Evolutionary conservation across 805 yeast genomes (phyloP).

Genomic region (Maudiozyma bulderi): DNA sequence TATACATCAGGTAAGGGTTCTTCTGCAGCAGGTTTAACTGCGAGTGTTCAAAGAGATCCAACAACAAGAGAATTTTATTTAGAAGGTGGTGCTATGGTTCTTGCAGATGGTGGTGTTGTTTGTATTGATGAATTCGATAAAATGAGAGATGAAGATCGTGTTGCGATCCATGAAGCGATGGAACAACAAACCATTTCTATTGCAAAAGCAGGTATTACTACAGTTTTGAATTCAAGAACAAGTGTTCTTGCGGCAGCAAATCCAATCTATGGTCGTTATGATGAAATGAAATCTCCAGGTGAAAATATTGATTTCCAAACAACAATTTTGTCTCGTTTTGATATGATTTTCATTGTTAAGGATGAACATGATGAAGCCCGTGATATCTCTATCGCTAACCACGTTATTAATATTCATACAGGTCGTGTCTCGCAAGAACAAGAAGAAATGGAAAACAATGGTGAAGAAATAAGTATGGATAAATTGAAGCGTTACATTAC

Average conservation of each 20-base stretch:
- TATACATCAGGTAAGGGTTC: slow-evolving; percentile 99
- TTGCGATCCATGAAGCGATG: slow-evolving; percentile 99
- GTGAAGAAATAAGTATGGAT: slow-evolving; percentile 79
- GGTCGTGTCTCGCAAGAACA: slow-evolving; percentile 43
- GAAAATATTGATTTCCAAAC: slow-evolving; percentile 97
- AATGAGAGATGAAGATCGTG: slow-evolving; percentile 98
- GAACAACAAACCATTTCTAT: slow-evolving; percentile 98
- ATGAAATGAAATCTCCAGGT: slow-evolving; percentile 92
- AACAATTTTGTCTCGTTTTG: slow-evolving; percentile 92
- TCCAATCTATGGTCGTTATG: slow-evolving; percentile 94
- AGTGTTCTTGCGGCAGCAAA: slow-evolving; percentile 97
- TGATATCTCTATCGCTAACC: slow-evolving; percentile 85
- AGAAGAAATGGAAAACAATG: slow-evolving; percentile 43
- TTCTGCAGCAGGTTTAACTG: slow-evolving; percentile 98
- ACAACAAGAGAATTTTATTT: slow-evolving; percentile 82
- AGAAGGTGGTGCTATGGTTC: slow-evolving; percentile 99
- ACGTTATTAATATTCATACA: slow-evolving; percentile 90
- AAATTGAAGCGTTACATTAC: slow-evolving; percentile 88
- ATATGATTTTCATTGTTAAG: slow-evolving; percentile 94
- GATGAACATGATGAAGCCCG: slow-evolving; percentile 84
- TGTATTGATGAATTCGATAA: slow-evolving; percentile 99
- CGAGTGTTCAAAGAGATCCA: slow-evolving; percentile 90
- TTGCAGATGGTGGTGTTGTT: slow-evolving; percentile 98
- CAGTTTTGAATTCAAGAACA: slow-evolving; percentile 91
- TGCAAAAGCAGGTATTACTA: slow-evolving; percentile 98